These are phyloP conservation scores for Magnolia sinica DNA, from an alignment of 164 flowering plant species.

Conservation along the genomic window DNA sequence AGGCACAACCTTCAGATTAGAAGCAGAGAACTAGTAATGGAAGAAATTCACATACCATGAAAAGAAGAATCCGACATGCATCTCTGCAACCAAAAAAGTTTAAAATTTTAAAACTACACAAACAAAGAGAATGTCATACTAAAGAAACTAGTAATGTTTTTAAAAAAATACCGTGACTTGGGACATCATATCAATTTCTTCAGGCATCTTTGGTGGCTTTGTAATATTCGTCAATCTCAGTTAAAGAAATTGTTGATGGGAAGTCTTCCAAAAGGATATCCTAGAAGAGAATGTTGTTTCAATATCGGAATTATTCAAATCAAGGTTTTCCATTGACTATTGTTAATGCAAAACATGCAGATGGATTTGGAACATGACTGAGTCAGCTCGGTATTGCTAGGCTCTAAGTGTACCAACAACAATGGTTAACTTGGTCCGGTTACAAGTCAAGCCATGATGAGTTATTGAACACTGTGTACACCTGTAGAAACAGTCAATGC, in stretches of 20 bases:
- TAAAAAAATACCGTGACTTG: slow-evolving; percentile 53
- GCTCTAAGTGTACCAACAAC: not conserved
- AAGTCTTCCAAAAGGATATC: not conserved
- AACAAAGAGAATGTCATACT: not conserved
- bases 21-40: too few species aligned
- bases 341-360: too few species aligned
- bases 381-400: not conserved
- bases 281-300: not conserved
- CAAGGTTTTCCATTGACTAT: too few species aligned
- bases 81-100: slow-evolving; percentile 37
- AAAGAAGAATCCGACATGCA: slow-evolving; percentile 68
- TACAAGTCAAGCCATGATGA: not conserved
- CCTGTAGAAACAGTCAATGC: too few species aligned
- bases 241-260: not conserved
- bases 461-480: not conserved
- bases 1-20: too few species aligned
- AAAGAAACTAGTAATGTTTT: not conserved
- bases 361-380: too few species aligned
- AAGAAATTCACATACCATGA: too few species aligned
- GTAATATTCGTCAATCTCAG: slow-evolving; percentile 23
- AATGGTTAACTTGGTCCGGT: not conserved
- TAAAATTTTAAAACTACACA: not conserved
- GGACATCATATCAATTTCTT: slow-evolving; percentile 41
- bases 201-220: slow-evolving; percentile 21
- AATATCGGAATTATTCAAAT: not conserved